Conservation (phyloP, 345 rosid species). For the Salix dunnii region DNA sequence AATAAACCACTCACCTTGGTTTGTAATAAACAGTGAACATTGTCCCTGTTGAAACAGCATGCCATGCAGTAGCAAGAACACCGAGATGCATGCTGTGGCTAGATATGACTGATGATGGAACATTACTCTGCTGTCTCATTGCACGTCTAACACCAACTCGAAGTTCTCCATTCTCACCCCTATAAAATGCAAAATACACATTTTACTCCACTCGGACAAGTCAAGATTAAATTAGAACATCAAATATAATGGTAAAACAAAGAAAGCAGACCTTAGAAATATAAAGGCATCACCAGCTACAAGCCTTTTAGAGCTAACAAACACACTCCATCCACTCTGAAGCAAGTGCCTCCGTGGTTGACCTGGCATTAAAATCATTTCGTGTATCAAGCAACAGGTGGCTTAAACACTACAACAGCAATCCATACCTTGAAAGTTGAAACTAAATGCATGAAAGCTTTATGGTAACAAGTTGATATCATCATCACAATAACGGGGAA, state of each 20-base stretch:
- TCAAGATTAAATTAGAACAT: not conserved
- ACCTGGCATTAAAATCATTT: slow-evolving; percentile 31
- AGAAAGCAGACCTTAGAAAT: slow-evolving; percentile 42
- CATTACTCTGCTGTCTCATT: slow-evolving; percentile 44
- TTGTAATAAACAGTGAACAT: slow-evolving; percentile 57
- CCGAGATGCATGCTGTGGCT: slow-evolving; percentile 69
- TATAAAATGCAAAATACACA: slow-evolving; percentile 3
- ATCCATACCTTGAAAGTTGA: not conserved
- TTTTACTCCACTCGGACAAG: not conserved
- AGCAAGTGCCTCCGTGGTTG: slow-evolving; percentile 70
- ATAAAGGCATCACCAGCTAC: slow-evolving; percentile 72
- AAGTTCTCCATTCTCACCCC: slow-evolving; percentile 58
- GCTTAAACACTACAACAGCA: not conserved
- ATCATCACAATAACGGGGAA: not conserved
- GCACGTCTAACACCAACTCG: slow-evolving; percentile 65
- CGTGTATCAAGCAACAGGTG: not conserved
- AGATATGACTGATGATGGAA: slow-evolving; percentile 60
- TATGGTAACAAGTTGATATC: not conserved
- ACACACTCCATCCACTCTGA: slow-evolving; percentile 63
- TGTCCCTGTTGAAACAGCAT: slow-evolving; percentile 48
- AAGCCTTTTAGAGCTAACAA: slow-evolving; percentile 59
- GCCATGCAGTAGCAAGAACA: slow-evolving; percentile 69
- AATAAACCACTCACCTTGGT: slow-evolving; percentile 39
- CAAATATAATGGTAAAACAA: not conserved
- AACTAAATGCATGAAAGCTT: not conserved